phyloP scores from a whole-genome alignment of 2,329 filamentous ascomycete species.

The Fusarium oligoseptatum region DNA sequence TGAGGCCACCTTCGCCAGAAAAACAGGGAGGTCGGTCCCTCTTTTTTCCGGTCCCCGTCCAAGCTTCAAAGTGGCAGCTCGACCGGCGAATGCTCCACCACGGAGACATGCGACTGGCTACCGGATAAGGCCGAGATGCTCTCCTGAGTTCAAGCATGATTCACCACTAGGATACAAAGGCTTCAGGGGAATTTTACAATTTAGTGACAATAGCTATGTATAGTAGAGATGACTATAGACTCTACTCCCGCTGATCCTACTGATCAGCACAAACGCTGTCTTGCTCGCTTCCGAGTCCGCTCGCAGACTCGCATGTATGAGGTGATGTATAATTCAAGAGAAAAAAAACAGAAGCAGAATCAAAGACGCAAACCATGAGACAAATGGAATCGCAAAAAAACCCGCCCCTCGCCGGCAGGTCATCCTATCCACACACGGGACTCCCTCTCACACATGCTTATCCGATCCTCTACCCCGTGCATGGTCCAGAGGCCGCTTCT shows the following conservation, averaged over 20 bases:
- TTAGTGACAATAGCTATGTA: constrained; percentile 51
- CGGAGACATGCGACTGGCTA: constrained; percentile 20
- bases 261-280: constrained; percentile 50
- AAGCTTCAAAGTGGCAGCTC: constrained; percentile 10
- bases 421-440: constrained; percentile 35
- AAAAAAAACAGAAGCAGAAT: constrained; percentile 44
- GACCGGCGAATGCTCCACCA: constrained; percentile 26
- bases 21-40: constrained; percentile 48
- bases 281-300: constrained; percentile 48
- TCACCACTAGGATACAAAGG: neutral
- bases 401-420: constrained; percentile 32
- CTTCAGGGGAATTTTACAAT: constrained; percentile 47
- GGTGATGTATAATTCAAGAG: constrained; percentile 52
- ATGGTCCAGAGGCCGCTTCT: constrained; percentile 19
- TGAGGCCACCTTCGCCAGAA: constrained; percentile 62
- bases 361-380: constrained; percentile 45
- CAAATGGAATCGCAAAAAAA: constrained; percentile 49
- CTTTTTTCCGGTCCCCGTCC: constrained; percentile 50
- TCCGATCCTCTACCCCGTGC: constrained; percentile 22
- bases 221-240: constrained; percentile 45
- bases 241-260: constrained; percentile 46
- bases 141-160: constrained; percentile 14
- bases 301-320: constrained; percentile 51
- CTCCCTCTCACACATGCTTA: constrained; percentile 14
- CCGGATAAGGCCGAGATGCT: constrained; percentile 12